Base-by-base conservation (phyloP, 2,329 filamentous ascomycete species). In the Zymoseptoria tritici region DNA sequence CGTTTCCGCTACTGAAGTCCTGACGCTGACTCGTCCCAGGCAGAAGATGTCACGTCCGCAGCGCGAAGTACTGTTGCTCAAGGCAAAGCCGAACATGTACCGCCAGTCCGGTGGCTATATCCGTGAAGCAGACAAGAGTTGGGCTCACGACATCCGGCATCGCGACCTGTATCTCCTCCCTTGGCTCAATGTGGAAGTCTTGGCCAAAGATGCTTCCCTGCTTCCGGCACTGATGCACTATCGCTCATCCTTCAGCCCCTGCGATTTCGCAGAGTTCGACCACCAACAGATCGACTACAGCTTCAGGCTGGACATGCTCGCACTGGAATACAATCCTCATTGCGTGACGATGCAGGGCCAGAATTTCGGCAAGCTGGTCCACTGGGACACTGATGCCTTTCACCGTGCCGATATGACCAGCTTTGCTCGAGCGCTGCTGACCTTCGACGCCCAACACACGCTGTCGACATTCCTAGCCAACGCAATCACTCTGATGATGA, bases 331-430 rank as follows among this genome's bases (percentile, higher is more conserved):
- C 50, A 65, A 61, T 20, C 61, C 57, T 13, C 61, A 62, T 46
- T 62, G 60, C 16, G 60, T 64, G 2, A 50, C 60, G 9, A 61
- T 63, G 57, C 26, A 60, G 9, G 63, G 59, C 13, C 19, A 53
- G 4, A 5, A 57, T 5, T 63, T 62, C 24, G 63, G 66, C 5
- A 4, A 62, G 19, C 57, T 66, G 4, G 56, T 63, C 16, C 49
- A 52, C 0, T 71, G 65, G 66, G 52, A 63, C 3, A 31, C 46
- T 1, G 36, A 61, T 0, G 54, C 56, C 4, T 62, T 60, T 3
- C 69, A 71, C 52, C 49, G 61, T 6, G 46, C 22, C n/a, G 61
- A 68, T 16, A 60, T 64, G 9, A 21, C 69, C 2, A 67, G 68
- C 9, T 71, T 64, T 52, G 68, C 68, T 1, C 60, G 64, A 9